A percentile compares a stretch with the other conserved stretches of the same genome.
Conservation (phyloP, 345 rosid genomes). For the Theobroma cacao region DNA sequence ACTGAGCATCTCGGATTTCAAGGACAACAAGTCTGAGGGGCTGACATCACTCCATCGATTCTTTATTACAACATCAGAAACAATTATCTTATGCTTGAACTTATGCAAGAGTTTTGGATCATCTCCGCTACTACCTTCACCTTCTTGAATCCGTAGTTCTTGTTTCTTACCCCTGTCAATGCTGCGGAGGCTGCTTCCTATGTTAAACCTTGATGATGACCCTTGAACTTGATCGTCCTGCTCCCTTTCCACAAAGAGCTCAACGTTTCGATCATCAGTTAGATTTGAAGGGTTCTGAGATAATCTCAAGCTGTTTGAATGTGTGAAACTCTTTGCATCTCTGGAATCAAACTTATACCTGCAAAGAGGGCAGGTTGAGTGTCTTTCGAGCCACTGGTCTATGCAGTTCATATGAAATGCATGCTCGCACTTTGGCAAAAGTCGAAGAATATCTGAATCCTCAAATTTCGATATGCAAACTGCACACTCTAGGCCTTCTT, state of each 20-base stretch:
- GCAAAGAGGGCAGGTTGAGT: slow-evolving; percentile 86
- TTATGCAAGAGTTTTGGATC: slow-evolving; percentile 37
- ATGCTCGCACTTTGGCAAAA: slow-evolving; percentile 77
- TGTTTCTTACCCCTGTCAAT: slow-evolving; percentile 28
- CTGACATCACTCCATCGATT: slow-evolving; percentile 82
- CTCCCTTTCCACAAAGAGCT: slow-evolving; percentile 60
- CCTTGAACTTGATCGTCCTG: slow-evolving; percentile 48
- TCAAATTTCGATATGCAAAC: slow-evolving; percentile 83
- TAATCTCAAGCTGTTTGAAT: slow-evolving; percentile 54
- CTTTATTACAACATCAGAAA: slow-evolving; percentile 63
- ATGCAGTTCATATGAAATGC: slow-evolving; percentile 81
- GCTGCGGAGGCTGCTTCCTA: background rate
- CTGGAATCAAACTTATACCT: slow-evolving; percentile 45
- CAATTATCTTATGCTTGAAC: slow-evolving; percentile 59
- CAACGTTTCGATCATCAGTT: slow-evolving; percentile 46
- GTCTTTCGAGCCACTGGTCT: slow-evolving; percentile 82
- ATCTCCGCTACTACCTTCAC: slow-evolving; percentile 19
- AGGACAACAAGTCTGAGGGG: slow-evolving; percentile 65
- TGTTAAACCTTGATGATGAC: slow-evolving; percentile 40
- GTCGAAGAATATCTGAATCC: slow-evolving; percentile 58
- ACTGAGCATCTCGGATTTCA: slow-evolving; percentile 63
- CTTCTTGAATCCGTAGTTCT: slow-evolving; percentile 18
- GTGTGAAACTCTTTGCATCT: slow-evolving; percentile 39
- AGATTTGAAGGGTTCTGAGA: slow-evolving; percentile 39
- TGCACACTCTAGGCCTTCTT: slow-evolving; percentile 76